Evolutionary conservation across 2,329 filamentous ascomycete species (phyloP).

Genomic region (Sphaerulina populicola): DNA sequence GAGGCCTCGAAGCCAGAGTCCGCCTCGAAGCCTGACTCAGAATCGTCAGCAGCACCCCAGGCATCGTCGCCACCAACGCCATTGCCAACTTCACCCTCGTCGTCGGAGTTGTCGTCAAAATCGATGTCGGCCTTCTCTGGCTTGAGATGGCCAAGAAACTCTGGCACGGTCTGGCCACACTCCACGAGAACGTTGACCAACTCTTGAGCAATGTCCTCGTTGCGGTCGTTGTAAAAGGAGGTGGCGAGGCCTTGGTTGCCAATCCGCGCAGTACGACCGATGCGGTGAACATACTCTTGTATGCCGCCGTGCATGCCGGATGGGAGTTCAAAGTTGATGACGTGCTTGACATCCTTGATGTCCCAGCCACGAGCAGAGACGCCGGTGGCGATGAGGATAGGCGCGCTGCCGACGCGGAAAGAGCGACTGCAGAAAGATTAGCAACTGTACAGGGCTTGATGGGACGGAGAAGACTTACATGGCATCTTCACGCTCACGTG

Average conservation of each 20-base stretch:
- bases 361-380: constrained; percentile 80
- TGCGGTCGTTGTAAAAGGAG: constrained; percentile 75
- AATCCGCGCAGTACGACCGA: constrained; percentile 90
- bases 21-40: constrained; percentile 17
- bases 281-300: constrained; percentile 87
- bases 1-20: constrained; percentile 17
- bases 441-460: neutral
- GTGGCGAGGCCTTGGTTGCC: constrained; percentile 78
- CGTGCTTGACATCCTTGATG: constrained; percentile 74
- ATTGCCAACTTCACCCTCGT: constrained; percentile 28
- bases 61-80: constrained; percentile 14
- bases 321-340: constrained; percentile 90
- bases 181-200: constrained; percentile 77
- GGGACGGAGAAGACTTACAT: constrained; percentile 47
- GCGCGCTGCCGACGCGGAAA: constrained; percentile 66
- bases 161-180: constrained; percentile 66
- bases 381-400: constrained; percentile 78
- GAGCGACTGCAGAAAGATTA: constrained; percentile 46
- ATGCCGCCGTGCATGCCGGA: constrained; percentile 70
- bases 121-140: constrained; percentile 47
- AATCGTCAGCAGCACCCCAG: constrained; percentile 13
- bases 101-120: constrained; percentile 49
- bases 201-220: constrained; percentile 62
- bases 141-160: constrained; percentile 63
- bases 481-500: constrained; percentile 84